Evolutionary conservation across 208 protist genomes (phyloP), one percentile per base, ranked within the genome.

Genomic region (Wallacemonas collosoma): DNA sequence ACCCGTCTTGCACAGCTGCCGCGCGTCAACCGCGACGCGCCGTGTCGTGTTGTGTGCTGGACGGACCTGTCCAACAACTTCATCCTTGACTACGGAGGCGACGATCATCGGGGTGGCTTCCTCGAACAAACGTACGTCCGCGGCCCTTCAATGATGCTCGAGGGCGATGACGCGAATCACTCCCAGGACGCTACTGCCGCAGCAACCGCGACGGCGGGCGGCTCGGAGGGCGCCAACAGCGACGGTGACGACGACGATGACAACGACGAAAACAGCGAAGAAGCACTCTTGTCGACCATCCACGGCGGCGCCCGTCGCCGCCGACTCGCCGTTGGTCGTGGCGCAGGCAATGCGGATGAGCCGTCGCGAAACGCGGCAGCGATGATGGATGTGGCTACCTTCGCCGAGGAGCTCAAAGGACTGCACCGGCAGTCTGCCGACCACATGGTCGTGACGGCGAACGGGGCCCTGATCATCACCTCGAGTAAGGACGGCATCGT

Each of bases 41-140:
- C 40, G 60, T 65, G 60, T 38, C 60, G 60, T 7, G 58, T 94
- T 6, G 81, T 95, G 17, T 88, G 88, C 68, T 95, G 90, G 90
- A 91, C 82, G 67, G 90, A 93, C 76, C 68, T 95, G 26, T 86
- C 81, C 44, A 92, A 83, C 75, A 95, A 95, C 76, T 73, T 95
- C 72, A 82, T 95, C 57, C 79, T 86, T 40, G 85, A 83, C 47
- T 76, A 77, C 67, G 73, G 82, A 65, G 68, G 63, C 56, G 70
- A 17, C 39, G 48, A 65, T 9, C 38, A 65, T n/a, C 60, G 50
- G 60, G 43, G 60, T 26, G 60, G 60, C n/a, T 65, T 65, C 26
- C 60, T 65, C 26, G 75, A 75, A 15, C 51, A 66, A 7, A 68
- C 60, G 14, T 91, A 91, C 69, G 69, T 68, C 17, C 80, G 81